Conservation (phyloP, 306 rosid species). For the Rosa chinensis region DNA sequence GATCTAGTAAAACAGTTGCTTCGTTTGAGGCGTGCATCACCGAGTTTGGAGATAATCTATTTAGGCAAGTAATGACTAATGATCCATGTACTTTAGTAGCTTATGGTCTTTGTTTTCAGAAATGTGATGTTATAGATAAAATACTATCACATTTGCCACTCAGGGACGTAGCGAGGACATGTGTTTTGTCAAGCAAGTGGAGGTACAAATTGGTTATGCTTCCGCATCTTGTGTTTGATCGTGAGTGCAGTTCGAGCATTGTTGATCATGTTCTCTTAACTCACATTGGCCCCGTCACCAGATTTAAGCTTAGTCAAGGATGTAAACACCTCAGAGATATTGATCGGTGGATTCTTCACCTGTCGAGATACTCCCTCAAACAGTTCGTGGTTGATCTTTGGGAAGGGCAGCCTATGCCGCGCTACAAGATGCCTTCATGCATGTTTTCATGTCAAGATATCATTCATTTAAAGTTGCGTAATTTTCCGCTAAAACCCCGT, state of each 20-base stretch:
- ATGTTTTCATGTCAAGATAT: slow-evolving; percentile 51
- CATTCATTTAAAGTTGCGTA: slow-evolving; percentile 42
- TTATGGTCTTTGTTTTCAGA: background rate
- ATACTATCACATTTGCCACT: slow-evolving; percentile 48
- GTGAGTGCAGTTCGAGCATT: background rate
- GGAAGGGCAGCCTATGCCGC: slow-evolving; percentile 29
- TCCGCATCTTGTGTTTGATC: slow-evolving; percentile 50
- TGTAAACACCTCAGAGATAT: too few species aligned
- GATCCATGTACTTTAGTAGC: slow-evolving; percentile 13
- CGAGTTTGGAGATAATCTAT: slow-evolving; percentile 39
- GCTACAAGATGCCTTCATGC: slow-evolving; percentile 45
- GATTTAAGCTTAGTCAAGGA: background rate
- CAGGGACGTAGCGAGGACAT: slow-evolving; percentile 54
- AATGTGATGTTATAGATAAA: slow-evolving; percentile 38
- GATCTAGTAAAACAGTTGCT: slow-evolving; percentile 38
- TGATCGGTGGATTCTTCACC: background rate
- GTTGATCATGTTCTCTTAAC: slow-evolving; percentile 60
- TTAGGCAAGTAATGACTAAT: too few species aligned
- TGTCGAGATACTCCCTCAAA: slow-evolving; percentile 1
- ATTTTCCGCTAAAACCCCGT: slow-evolving; percentile 54
- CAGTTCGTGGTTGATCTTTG: slow-evolving; percentile 42
- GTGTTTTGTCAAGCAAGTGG: slow-evolving; percentile 52
- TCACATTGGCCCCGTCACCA: slow-evolving; percentile 20
- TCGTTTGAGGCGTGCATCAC: slow-evolving; percentile 47
- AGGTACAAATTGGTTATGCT: slow-evolving; percentile 54